Percentiles rank a stretch among this genome's conserved stretches.
phyloP scores from a whole-genome alignment of 305 asterid species.

The Solanum hybrid region DNA sequence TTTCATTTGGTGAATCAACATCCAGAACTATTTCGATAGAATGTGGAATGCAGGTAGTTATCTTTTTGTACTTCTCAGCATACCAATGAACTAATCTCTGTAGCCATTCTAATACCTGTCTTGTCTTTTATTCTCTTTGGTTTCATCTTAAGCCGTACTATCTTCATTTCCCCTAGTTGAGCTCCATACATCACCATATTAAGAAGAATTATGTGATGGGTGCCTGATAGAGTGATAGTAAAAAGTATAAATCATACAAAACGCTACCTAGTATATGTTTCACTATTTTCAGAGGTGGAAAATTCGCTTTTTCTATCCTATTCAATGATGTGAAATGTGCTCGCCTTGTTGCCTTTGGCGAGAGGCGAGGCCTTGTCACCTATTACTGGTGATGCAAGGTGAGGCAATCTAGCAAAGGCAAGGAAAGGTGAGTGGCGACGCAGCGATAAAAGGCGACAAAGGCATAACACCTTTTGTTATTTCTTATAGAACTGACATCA shows the following conservation, averaged over 20 bases:
- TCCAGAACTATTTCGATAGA: slow-evolving; percentile 93
- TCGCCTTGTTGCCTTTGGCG: background rate
- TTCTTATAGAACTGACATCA: background rate
- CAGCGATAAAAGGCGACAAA: background rate
- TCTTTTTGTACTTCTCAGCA: background rate
- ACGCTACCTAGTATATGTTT: background rate
- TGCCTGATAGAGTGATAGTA: background rate
- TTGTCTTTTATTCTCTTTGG: background rate
- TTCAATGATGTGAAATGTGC: background rate
- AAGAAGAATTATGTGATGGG: background rate
- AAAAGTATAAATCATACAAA: background rate
- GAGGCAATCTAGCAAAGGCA: background rate
- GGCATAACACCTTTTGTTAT: background rate
- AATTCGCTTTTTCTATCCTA: background rate
- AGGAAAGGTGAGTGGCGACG: background rate
- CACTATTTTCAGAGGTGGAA: background rate
- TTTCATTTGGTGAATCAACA: slow-evolving; percentile 91
- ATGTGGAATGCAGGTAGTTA: slow-evolving; percentile 94
- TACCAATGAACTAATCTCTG: background rate
- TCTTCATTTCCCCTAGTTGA: background rate
- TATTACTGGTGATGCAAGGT: background rate
- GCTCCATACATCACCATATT: background rate
- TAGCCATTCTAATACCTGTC: background rate
- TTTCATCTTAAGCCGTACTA: background rate
- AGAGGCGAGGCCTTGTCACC: background rate